phyloP scores from a whole-genome alignment of 2,329 filamentous ascomycete species.

The Zasmidium angulare region DNA sequence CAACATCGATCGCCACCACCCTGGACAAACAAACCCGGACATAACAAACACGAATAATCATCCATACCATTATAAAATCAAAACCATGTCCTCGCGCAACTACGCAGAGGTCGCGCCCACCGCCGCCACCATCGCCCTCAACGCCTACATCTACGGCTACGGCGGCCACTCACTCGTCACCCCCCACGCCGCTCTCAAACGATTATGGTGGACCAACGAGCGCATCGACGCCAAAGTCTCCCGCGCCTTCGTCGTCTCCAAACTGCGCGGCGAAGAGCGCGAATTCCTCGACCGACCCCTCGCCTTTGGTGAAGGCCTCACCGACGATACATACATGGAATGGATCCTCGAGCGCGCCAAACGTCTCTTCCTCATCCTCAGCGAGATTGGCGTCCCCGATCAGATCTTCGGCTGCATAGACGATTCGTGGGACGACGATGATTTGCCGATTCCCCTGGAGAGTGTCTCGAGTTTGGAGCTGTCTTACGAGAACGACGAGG shows the following conservation, averaged over 20 bases:
- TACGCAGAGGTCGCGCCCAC: conserved; percentile 37
- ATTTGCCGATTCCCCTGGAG: conserved; percentile 67
- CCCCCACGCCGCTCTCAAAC: conserved; percentile 49
- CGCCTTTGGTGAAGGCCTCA: conserved; percentile 66
- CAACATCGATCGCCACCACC: not conserved
- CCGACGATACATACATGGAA: conserved; percentile 74
- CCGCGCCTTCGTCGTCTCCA: conserved; percentile 63
- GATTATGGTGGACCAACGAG: conserved; percentile 70
- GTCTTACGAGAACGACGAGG: conserved; percentile 59
- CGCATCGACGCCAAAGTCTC: conserved; percentile 70
- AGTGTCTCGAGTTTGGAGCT: conserved; percentile 65
- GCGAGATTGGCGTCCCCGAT: conserved; percentile 68
- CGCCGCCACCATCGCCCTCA: conserved; percentile 43
- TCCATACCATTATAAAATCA: too few species aligned
- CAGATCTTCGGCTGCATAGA: conserved; percentile 75
- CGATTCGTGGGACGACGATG: conserved; percentile 73
- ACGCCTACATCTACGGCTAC: conserved; percentile 52
- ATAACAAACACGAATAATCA: not conserved
- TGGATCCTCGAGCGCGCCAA: conserved; percentile 71
- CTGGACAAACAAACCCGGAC: not conserved
- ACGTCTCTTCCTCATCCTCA: conserved; percentile 68
- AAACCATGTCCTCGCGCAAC: conserved; percentile 38
- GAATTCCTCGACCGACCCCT: conserved; percentile 62
- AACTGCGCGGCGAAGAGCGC: conserved; percentile 63
- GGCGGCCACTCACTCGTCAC: conserved; percentile 52